These are phyloP conservation scores for Clonostachys chloroleuca DNA, from an alignment of 2,329 filamentous ascomycete genomes.

Conservation along the genomic window DNA sequence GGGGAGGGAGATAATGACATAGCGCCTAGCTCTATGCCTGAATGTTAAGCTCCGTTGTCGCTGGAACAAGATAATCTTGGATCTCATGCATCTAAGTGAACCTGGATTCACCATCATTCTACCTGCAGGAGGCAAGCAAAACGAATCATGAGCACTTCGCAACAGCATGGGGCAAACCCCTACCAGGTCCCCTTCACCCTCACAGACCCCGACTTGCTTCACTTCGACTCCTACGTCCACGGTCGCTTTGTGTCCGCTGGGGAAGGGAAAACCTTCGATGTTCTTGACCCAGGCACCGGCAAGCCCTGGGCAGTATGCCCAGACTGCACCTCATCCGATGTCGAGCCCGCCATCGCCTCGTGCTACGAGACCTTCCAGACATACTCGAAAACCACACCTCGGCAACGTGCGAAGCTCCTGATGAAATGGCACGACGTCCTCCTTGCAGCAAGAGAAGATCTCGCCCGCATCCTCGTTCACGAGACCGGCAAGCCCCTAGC, in stretches of 20 bases:
- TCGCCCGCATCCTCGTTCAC: conserved; percentile 30
- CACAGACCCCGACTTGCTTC: conserved; percentile 38
- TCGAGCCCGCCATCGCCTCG: conserved; percentile 27
- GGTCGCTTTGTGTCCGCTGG: conserved; percentile 39
- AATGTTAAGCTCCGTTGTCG: no score
- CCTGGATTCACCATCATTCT: no score
- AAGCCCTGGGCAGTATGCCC: conserved; percentile 45
- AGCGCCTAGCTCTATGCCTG: no score
- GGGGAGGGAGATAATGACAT: no score
- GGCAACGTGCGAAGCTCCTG: conserved; percentile 30
- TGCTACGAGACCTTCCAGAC: conserved; percentile 26
- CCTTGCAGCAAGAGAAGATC: conserved; percentile 28
- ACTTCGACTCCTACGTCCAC: conserved; percentile 44
- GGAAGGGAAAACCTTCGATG: conserved; percentile 42
- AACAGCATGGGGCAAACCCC: no score
- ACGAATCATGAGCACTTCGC: no score
- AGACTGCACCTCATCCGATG: conserved; percentile 32
- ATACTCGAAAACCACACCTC: conserved; percentile 29
- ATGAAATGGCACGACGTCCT: conserved; percentile 27
- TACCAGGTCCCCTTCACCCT: conserved; percentile 31
- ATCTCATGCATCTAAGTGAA: no score
- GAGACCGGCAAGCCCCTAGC: conserved; percentile 54
- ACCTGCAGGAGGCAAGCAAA: no score
- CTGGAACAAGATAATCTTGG: no score
- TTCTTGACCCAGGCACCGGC: conserved; percentile 48